A percentile compares a stretch with the other conserved stretches of the same genome.
phyloP scores from a whole-genome alignment of 495 filamentous ascomycete species.

The Penicillium paxilli region DNA sequence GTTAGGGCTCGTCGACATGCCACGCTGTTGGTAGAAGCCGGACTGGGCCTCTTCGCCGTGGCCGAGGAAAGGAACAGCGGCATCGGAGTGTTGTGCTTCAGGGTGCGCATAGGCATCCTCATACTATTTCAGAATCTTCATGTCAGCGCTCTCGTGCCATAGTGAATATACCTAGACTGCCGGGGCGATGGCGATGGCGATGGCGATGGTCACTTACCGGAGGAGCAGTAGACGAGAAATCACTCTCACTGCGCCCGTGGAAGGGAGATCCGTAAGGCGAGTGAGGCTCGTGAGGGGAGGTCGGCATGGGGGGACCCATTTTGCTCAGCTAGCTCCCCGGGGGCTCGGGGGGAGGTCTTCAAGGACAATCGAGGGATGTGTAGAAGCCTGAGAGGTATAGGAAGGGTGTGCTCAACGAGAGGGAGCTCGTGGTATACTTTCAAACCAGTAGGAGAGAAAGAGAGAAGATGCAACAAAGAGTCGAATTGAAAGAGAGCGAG shows the following conservation, averaged over 20 bases:
- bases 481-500: not conserved
- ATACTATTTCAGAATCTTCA: slow-evolving; percentile 13
- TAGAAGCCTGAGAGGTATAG: not conserved
- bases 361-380: not conserved
- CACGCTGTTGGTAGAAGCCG: not conserved
- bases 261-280: slow-evolving; percentile 22
- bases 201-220: not conserved
- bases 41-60: slow-evolving; percentile 10
- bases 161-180: too few relatives aligned
- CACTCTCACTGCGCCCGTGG: slow-evolving; percentile 22
- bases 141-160: slow-evolving; percentile 3
- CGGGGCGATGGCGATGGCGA: too few relatives aligned
- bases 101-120: not conserved
- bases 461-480: not conserved
- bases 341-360: not conserved
- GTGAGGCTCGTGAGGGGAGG: slow-evolving; percentile 25
- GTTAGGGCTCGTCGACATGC: not conserved
- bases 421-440: not conserved
- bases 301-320: slow-evolving; percentile 21
- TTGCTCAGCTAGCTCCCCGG: slow-evolving; percentile 18
- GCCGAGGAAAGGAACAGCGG: slow-evolving; percentile 2
- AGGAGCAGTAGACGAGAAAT: slow-evolving; percentile 14
- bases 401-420: not conserved
- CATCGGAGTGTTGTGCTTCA: not conserved
- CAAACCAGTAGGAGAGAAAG: not conserved